These are phyloP conservation scores for Backusella australiensis DNA, from an alignment of 192 early-diverging fungal genomes.

Conservation along the genomic window DNA sequence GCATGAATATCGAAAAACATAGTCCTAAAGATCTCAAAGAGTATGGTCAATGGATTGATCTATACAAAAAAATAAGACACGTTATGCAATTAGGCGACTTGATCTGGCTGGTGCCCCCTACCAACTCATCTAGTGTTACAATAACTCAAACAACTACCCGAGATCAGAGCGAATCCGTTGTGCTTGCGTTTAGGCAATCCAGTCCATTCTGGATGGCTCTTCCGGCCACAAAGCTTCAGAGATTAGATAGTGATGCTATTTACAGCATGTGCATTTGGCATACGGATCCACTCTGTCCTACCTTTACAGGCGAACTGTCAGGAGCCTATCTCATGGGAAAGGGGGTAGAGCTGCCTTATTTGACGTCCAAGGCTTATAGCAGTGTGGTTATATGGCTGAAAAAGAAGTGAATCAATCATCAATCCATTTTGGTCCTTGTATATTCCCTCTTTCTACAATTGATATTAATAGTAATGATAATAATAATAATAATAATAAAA, in stretches of 20 bases:
- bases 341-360: slow-evolving; percentile 10
- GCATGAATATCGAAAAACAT: not conserved
- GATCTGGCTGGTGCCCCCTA: slow-evolving; percentile 16
- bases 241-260: not conserved
- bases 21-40: not conserved
- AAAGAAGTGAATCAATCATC: not conserved
- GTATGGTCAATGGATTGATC: slow-evolving; percentile 7
- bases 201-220: slow-evolving; percentile 1
- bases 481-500: too few species aligned
- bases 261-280: not conserved
- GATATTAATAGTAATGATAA: too few species aligned
- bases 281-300: not conserved
- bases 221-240: not conserved
- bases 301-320: not conserved
- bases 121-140: not conserved
- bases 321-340: slow-evolving; percentile 4
- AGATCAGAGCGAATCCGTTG: not conserved
- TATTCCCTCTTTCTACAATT: too few species aligned
- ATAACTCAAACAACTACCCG: not conserved
- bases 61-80: slow-evolving; percentile 16
- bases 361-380: not conserved
- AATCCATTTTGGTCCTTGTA: too few species aligned
- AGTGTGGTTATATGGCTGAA: slow-evolving; percentile 17
- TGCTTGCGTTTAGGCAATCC: not conserved
- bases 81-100: slow-evolving; percentile 16